phyloP scores from a whole-genome alignment of 306 rosid genomes.

The Prunus davidiana region DNA sequence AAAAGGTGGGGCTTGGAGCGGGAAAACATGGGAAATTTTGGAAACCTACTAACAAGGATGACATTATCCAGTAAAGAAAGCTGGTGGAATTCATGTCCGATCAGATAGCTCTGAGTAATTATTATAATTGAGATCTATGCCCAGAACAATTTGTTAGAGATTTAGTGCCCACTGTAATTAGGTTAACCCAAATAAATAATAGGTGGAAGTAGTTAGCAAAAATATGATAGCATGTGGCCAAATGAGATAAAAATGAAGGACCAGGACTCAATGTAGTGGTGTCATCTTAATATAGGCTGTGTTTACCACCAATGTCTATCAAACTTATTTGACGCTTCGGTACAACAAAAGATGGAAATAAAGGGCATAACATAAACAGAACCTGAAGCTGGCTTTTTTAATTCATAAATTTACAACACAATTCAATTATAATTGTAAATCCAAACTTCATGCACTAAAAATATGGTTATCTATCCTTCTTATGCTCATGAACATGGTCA shows the following conservation, averaged over 20 bases:
- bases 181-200: background rate
- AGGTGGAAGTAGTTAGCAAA: background rate
- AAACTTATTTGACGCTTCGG: background rate
- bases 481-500: background rate
- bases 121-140: background rate
- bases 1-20: background rate
- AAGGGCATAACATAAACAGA: background rate
- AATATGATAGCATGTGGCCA: background rate
- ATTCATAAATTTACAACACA: background rate
- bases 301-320: background rate
- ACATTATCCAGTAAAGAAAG: background rate
- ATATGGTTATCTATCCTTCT: background rate
- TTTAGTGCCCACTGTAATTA: background rate
- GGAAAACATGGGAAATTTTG: background rate
- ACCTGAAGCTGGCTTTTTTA: background rate
- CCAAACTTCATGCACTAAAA: background rate
- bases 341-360: background rate
- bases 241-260: background rate
- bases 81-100: background rate
- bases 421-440: background rate
- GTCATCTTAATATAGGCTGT: background rate
- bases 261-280: background rate
- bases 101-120: background rate
- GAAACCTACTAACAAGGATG: background rate
- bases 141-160: background rate